phyloP scores from a whole-genome alignment of 169 alveolate genomes.

The Cyclospora cayetanensis region DNA sequence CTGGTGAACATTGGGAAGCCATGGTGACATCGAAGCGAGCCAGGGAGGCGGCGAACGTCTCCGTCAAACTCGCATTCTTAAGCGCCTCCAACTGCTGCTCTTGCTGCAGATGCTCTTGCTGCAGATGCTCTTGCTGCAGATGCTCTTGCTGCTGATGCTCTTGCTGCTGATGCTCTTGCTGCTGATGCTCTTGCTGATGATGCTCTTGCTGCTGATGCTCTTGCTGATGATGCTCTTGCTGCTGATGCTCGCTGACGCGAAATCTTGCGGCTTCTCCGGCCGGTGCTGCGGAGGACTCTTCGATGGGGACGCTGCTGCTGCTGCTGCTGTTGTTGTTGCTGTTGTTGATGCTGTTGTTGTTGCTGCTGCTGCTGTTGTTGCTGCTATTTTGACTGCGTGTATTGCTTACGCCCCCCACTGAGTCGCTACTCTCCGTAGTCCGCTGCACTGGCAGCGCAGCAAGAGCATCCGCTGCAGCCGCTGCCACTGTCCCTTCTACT shows the following conservation, averaged over 20 bases:
- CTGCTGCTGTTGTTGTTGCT: conserved; percentile 8
- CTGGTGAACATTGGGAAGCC: too few relatives aligned
- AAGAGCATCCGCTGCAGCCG: conserved; percentile 20
- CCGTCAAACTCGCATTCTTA: too few relatives aligned
- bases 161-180: neutral
- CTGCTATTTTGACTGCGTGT: neutral
- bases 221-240: neutral
- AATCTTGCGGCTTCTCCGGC: neutral
- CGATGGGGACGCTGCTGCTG: neutral
- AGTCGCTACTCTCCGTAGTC: neutral
- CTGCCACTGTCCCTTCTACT: neutral
- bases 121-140: neutral
- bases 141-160: neutral
- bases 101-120: conserved; percentile 16
- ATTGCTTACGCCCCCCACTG: neutral
- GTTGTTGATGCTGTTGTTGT: conserved; percentile 29
- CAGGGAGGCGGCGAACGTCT: too few relatives aligned
- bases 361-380: conserved; percentile 1
- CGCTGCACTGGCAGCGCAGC: conserved; percentile 35
- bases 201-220: neutral
- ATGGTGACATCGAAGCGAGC: too few relatives aligned
- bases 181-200: neutral
- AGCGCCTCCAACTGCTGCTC: conserved; percentile 38
- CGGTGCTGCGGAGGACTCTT: neutral
- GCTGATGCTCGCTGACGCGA: neutral